Conservation (phyloP, 441 rosid species). For the Erodium trifolium region DNA sequence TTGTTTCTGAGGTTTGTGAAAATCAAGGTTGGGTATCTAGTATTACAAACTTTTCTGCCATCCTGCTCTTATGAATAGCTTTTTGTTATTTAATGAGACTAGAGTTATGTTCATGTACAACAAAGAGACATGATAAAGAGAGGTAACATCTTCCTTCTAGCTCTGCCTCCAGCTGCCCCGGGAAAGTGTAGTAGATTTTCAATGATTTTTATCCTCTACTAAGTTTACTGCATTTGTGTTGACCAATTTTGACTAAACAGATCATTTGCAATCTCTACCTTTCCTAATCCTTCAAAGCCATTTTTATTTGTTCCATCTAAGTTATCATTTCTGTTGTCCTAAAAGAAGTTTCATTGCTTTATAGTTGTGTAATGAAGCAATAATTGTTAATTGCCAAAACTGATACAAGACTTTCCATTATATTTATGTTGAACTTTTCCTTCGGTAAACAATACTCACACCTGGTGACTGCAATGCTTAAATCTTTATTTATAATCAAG, state of each 20-base stretch:
- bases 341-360: not conserved
- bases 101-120: conserved; percentile 1
- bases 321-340: not conserved
- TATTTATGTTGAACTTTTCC: not conserved
- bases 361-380: not conserved
- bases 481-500: not conserved
- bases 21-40: not conserved
- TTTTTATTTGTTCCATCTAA: not conserved
- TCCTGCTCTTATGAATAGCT: not conserved
- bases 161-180: not conserved
- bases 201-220: not conserved
- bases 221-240: not conserved
- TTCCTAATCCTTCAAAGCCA: not conserved
- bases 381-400: no score
- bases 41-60: conserved; percentile 12
- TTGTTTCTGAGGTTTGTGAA: conserved; percentile 11
- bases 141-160: not conserved
- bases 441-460: not conserved
- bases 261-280: not conserved
- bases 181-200: not conserved
- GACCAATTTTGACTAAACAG: not conserved
- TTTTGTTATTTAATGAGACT: not conserved
- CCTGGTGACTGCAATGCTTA: not conserved
- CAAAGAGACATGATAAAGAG: not conserved
- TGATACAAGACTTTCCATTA: no score